Evolutionary conservation across 2,329 filamentous ascomycete genomes (phyloP).

Genomic region (Paramyrothecium roridum): DNA sequence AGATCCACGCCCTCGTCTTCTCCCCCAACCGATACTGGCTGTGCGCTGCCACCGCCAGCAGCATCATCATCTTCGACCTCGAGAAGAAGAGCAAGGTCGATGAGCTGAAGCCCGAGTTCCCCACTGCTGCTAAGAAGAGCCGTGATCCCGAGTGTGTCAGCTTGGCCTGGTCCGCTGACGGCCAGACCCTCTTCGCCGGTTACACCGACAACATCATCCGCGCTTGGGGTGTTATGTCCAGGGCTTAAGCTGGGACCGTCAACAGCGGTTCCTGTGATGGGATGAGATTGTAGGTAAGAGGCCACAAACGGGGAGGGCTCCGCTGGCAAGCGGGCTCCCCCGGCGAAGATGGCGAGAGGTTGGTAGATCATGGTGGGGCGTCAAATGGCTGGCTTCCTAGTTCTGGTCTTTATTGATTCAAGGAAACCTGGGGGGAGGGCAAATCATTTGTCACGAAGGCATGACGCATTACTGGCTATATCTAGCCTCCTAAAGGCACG

Average conservation of each 20-base stretch:
- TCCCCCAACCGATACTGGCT: conserved; percentile 99
- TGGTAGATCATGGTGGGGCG: conserved; percentile 44
- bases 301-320: neutral
- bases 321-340: neutral
- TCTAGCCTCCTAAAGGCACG: conserved; percentile 34
- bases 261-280: neutral
- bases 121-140: conserved; percentile 98
- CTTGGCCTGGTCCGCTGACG: conserved; percentile 96
- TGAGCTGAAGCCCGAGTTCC: conserved; percentile 98
- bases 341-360: conserved; percentile 14
- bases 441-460: conserved; percentile 30
- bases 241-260: conserved; percentile 57
- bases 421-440: conserved; percentile 28
- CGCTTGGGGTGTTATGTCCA: conserved; percentile 96
- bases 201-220: conserved; percentile 99
- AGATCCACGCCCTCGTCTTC: conserved; percentile 99
- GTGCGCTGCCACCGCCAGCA: conserved; percentile 93
- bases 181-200: conserved; percentile 98
- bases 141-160: conserved; percentile 97
- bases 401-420: conserved; percentile 40
- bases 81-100: conserved; percentile 99
- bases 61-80: conserved; percentile 99
- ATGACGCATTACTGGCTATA: conserved; percentile 34
- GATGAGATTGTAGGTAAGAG: neutral
- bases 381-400: conserved; percentile 44